Evolutionary conservation across 805 yeast genomes (phyloP), one percentile per base, ranked within the genome.

Genomic region (Debaryomyces prosopidis): DNA sequence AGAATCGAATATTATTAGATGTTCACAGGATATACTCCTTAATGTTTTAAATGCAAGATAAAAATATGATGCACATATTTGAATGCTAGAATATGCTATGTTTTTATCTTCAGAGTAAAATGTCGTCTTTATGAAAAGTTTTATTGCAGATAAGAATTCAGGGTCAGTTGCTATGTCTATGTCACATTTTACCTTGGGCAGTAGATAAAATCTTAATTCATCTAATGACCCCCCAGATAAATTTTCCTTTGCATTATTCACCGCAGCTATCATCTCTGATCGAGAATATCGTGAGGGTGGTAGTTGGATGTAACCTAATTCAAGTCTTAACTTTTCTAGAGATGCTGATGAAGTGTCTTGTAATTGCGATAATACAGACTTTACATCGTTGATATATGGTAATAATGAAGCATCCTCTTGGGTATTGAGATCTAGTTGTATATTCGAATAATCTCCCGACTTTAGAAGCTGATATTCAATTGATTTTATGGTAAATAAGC

Each of bases 401-500:
- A 42, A 18, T 16, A 35, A 30, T 33, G 17, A 27, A 14, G 18
- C 27, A 28, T 32, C n/a, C 6, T 5, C 33, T 30, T 30, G 33
- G 11, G 33, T 3, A 7, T 30, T 30, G 16, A 30, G 6, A 30
- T 30, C 33, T 14, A 30, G 16, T 3, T n/a, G 33, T 30, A 30
- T 14, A 11, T 12, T 30, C 14, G 16, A n/a, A 14, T 14, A 30
- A 14, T 30, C 33, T 5, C 33, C 33, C 5, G n/a, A 12, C 37
- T 34, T 34, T 16, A 34, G 9, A 34, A 34, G 17, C 23, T n/a
- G 43, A 23, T 19, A 44, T 16, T 48, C 50, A n/a, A 45, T 42
- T 16, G 50, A 43, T 37, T 53, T 54, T 26, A 56, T 30, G 17
- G 34, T 40, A 32, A 51, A 52, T 20, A 45, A 48, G 9, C 45